Evolutionary conservation across 2,329 filamentous ascomycete species (phyloP).

Genomic region (Grosmannia penicillata): DNA sequence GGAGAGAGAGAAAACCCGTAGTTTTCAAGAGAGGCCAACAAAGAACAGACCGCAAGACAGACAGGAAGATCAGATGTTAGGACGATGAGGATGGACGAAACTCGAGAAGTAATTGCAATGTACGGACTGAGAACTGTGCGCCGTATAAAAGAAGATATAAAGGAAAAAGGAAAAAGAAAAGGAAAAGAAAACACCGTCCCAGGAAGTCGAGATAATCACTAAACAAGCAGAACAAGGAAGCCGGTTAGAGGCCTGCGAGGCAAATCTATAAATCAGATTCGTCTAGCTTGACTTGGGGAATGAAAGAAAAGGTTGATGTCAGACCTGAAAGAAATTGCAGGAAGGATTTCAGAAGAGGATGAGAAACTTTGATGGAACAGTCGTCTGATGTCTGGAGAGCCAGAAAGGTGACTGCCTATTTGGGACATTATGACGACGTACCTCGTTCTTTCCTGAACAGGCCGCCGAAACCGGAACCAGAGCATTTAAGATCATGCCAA

Average conservation of each 20-base stretch:
- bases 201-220: not conserved
- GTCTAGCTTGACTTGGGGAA: too few species aligned
- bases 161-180: not conserved
- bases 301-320: too few species aligned
- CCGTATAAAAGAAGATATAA: not conserved
- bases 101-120: too few species aligned
- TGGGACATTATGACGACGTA: slow-evolving; percentile 1
- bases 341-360: not conserved
- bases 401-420: slow-evolving; percentile 1
- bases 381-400: not conserved
- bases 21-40: too few species aligned
- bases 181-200: not conserved
- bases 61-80: too few species aligned
- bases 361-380: not conserved
- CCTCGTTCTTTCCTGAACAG: not conserved
- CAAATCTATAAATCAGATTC: not conserved
- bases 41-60: too few species aligned
- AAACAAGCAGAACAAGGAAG: not conserved
- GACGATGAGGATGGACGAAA: too few species aligned
- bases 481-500: not conserved
- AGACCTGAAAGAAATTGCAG: too few species aligned
- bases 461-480: not conserved
- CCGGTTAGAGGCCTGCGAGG: not conserved
- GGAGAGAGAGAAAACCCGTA: too few species aligned
- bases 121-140: too few species aligned